Evolutionary conservation across 1,284 basidiomycete species (phyloP), one percentile per base, ranked within the genome.

Genomic region (Anthracocystis panici-leucophaei): DNA sequence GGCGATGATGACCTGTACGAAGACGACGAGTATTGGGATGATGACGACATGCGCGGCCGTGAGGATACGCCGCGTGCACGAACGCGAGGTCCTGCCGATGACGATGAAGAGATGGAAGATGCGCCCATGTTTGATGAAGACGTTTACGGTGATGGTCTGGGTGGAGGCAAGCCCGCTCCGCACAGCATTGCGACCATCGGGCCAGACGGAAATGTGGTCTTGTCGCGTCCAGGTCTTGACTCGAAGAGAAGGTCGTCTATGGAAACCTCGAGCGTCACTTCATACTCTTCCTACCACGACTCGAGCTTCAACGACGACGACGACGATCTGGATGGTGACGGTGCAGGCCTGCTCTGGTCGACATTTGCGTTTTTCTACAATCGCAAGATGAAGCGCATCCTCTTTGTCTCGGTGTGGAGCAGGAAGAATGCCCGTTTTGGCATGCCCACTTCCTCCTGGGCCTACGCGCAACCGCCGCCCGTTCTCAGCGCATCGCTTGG

Each of bases 351-450:
- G 64, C 88, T 98, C 7, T 98, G 95, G 96, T 94, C 93, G 38
- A 95, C 93, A 16, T 94, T 97, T 85, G 97, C 94, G 90, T 97
- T 99, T 88, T 97, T 99, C 88, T 89, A 95, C 84, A 97, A 95
- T 88, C 90, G 92, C 84, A 96, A 94, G 81, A 86, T 87, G 75
- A 98, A 97, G 88, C 91, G 96, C 21, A 91, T 99, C 79, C 86
- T 99, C 54, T 98, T 97, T 86, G 90, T 97, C 66, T 93, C 93
- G 0, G 91, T 94, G 8, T 97, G 94, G 93, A 93, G 94, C n/a
- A 89, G 92, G 41, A 91, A 92, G 57, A 89, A 89, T 41, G 44
- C 77, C 29, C 65, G 73, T 23, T 70, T 69, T 23, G 78, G 78
- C 49, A 65, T 67, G 54, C 64, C 68, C 20, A 62, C 57, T 27